These are phyloP conservation scores for Penicillium sp. DNA, from an alignment of 2,329 filamentous ascomycete species.

Conservation along the genomic window DNA sequence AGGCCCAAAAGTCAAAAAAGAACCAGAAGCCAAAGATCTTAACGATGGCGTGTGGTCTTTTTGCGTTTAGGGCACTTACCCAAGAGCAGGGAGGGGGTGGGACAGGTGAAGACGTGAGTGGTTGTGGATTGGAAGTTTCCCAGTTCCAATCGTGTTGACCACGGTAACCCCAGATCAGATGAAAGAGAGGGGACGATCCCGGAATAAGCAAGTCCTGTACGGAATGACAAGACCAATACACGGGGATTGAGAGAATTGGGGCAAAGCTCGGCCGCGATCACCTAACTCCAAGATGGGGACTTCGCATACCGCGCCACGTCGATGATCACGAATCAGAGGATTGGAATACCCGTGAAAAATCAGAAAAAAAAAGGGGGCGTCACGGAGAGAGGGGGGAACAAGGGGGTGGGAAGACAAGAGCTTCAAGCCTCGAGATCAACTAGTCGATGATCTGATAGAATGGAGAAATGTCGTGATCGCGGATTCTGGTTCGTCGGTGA, in stretches of 20 bases:
- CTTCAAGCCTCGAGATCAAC: conserved; percentile 8
- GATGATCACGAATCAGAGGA: background rate
- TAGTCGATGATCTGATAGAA: conserved; percentile 42
- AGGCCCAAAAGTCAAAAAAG: background rate
- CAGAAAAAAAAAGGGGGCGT: conserved; percentile 8
- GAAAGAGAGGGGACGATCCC: conserved; percentile 1
- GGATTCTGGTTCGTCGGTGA: conserved; percentile 29
- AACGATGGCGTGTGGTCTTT: background rate
- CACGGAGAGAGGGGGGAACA: conserved; percentile 6
- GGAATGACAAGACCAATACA: background rate
- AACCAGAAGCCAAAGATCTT: background rate
- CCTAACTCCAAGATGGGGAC: background rate
- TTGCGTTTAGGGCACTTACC: background rate
- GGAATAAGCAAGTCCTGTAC: background rate
- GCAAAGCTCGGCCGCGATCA: background rate
- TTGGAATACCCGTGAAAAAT: background rate
- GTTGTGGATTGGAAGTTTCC: background rate
- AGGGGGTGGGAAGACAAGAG: background rate
- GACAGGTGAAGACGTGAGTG: background rate
- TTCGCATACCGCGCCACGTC: conserved; percentile 4
- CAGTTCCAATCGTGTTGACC: background rate
- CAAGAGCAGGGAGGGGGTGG: background rate
- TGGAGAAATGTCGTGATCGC: conserved; percentile 47
- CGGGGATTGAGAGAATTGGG: background rate
- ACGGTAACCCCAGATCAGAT: conserved; percentile 8